Evolutionary conservation across 2,329 filamentous ascomycete genomes (phyloP).

Genomic region (Botrytis elliptica): DNA sequence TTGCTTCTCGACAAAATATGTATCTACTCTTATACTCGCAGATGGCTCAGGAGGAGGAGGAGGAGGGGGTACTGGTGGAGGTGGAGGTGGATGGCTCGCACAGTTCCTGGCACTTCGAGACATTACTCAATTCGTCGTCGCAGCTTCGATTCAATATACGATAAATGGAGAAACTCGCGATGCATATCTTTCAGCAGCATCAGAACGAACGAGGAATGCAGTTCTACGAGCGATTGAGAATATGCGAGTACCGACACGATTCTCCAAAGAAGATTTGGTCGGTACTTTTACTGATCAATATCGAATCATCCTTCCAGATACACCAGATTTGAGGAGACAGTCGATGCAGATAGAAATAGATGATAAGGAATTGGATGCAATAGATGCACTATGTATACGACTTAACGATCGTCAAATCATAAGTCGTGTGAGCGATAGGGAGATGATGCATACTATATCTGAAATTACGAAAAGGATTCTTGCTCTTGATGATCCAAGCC

Average conservation of each 20-base stretch:
- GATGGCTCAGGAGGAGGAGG: conserved; percentile 34
- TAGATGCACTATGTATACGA: conserved; percentile 41
- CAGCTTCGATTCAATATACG: conserved; percentile 43
- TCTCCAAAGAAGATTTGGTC: conserved; percentile 41
- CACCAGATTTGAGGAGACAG: conserved; percentile 37
- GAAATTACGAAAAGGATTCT: conserved; percentile 41
- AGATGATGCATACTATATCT: conserved; percentile 41
- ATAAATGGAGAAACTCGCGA: conserved; percentile 41
- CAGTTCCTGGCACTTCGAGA: conserved; percentile 44
- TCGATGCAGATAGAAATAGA: conserved; percentile 35
- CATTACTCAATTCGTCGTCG: conserved; percentile 43
- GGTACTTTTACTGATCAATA: conserved; percentile 41
- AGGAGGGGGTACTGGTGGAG: neutral
- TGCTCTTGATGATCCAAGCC: conserved; percentile 41
- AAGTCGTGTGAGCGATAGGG: conserved; percentile 44
- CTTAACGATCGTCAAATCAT: conserved; percentile 41
- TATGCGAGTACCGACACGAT: conserved; percentile 39
- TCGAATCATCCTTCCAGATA: conserved; percentile 43
- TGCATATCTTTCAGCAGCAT: conserved; percentile 39
- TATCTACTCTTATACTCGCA: conserved; percentile 40
- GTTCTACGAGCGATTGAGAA: conserved; percentile 42
- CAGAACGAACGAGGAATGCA: conserved; percentile 42
- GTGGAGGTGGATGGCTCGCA: conserved; percentile 38
- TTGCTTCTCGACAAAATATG: conserved; percentile 41
- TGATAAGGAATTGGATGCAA: conserved; percentile 41